Evolutionary conservation across 1,284 basidiomycete species (phyloP).

Genomic region (Tremellales sp.): DNA sequence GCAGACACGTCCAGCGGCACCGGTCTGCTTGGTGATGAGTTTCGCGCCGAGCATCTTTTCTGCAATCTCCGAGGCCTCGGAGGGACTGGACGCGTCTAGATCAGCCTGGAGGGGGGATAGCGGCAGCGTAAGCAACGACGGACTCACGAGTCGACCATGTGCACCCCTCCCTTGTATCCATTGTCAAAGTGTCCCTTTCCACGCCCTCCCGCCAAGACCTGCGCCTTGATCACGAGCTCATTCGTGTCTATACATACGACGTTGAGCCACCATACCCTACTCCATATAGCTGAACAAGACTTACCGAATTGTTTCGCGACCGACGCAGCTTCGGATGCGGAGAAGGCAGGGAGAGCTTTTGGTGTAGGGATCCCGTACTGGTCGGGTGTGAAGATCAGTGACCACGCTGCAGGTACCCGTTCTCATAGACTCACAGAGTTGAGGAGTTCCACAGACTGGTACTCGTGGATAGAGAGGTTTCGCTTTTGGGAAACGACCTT

Average conservation of each 20-base stretch:
- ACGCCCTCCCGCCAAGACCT: constrained; percentile 96
- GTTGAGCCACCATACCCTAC: not conserved
- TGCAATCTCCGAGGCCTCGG: constrained; percentile 83
- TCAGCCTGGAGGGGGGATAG: not conserved
- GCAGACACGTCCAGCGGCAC: constrained; percentile 84
- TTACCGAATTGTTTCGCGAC: constrained; percentile 84
- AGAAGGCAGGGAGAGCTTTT: constrained; percentile 80
- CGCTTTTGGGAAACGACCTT: constrained; percentile 50
- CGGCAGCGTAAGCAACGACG: constrained; percentile 7
- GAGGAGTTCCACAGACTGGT: constrained; percentile 91
- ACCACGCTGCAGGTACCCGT: not conserved
- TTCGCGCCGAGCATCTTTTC: constrained; percentile 91
- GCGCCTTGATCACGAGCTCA: constrained; percentile 88
- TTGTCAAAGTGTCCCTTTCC: constrained; percentile 98
- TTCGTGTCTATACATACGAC: constrained; percentile 48
- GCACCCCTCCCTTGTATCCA: constrained; percentile 96
- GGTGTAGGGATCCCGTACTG: constrained; percentile 98
- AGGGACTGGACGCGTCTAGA: constrained; percentile 57
- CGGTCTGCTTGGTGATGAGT: constrained; percentile 99
- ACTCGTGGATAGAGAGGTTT: constrained; percentile 96
- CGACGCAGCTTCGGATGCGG: constrained; percentile 82
- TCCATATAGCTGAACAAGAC: constrained; percentile 14
- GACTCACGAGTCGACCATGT: constrained; percentile 81
- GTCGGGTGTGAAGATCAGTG: not conserved
- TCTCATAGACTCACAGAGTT: constrained; percentile 65